Conservation (phyloP, 225 moss, liverwort and hornwort genomes). For the Pseudisothecium myosuroides region DNA sequence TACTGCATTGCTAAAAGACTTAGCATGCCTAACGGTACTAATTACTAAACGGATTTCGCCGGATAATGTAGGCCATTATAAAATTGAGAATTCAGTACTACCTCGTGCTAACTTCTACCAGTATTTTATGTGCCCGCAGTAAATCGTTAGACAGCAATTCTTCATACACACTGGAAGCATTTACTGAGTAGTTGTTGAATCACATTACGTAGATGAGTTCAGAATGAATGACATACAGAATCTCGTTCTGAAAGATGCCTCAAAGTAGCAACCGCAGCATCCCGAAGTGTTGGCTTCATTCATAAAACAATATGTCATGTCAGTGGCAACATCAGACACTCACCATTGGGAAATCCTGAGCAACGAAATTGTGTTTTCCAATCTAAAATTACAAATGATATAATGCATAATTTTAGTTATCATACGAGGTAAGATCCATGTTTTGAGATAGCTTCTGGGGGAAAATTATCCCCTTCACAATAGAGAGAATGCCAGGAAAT, state of each 20-base stretch:
- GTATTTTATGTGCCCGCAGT: not conserved
- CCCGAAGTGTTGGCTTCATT: constrained; percentile 83
- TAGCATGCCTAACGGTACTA: not conserved
- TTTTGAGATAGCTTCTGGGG: not conserved
- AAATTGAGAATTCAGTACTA: not conserved
- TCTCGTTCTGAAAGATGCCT: constrained; percentile 90
- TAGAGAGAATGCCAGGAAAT: not conserved
- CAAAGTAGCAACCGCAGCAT: constrained; percentile 89
- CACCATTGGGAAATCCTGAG: not conserved
- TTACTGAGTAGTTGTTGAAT: not conserved
- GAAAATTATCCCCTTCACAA: not conserved
- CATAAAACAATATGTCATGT: not conserved
- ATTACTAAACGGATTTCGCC: not conserved
- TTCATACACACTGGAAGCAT: not conserved
- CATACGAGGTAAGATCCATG: not conserved
- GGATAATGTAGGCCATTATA: not conserved
- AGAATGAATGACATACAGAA: constrained; percentile 27
- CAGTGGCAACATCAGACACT: not conserved
- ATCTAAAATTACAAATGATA: not conserved
- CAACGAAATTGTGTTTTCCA: not conserved
- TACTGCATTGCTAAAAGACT: not conserved
- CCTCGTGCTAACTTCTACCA: not conserved
- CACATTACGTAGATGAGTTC: not conserved
- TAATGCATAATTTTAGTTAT: not conserved
- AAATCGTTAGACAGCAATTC: not conserved